These are phyloP conservation scores for Carex parvula DNA, from an alignment of 176 grass and related monocot genomes.

Conservation along the genomic window DNA sequence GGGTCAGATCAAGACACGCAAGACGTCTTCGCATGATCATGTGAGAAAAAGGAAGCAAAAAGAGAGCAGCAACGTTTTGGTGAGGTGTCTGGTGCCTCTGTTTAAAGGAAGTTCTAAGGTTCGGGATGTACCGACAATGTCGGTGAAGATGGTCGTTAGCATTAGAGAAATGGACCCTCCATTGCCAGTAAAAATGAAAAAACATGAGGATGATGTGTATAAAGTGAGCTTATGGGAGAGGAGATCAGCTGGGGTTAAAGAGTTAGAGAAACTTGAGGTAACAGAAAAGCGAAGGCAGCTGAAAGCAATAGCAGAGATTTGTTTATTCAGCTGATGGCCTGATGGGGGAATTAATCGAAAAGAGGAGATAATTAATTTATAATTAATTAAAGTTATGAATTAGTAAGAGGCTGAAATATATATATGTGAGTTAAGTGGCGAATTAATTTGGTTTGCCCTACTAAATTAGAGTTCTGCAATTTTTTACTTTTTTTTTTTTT, in stretches of 20 bases:
- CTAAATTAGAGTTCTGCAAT: not conserved
- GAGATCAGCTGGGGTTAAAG: not conserved
- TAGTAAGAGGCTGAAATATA: not conserved
- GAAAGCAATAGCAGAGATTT: not conserved
- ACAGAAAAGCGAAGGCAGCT: not conserved
- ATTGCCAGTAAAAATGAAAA: conserved; percentile 16
- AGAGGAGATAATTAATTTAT: not conserved
- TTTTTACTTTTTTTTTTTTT: not conserved
- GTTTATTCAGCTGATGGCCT: not conserved
- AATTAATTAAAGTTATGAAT: not conserved
- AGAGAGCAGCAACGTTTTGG: not conserved
- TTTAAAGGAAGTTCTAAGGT: not conserved
- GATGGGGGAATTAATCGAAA: not conserved
- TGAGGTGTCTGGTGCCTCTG: not conserved
- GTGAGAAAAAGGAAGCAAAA: not conserved
- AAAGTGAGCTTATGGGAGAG: conserved; percentile 29
- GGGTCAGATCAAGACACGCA: conserved; percentile 28
- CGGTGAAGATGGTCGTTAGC: not conserved
- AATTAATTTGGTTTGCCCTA: no score
- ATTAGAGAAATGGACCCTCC: conserved; percentile 21
- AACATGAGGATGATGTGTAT: not conserved
- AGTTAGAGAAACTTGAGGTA: conserved; percentile 10
- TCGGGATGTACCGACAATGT: not conserved
- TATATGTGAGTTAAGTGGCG: no score
- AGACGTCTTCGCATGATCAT: not conserved